phyloP scores from a whole-genome alignment of 192 early-diverging fungal genomes.

The Dissophora ornata region DNA sequence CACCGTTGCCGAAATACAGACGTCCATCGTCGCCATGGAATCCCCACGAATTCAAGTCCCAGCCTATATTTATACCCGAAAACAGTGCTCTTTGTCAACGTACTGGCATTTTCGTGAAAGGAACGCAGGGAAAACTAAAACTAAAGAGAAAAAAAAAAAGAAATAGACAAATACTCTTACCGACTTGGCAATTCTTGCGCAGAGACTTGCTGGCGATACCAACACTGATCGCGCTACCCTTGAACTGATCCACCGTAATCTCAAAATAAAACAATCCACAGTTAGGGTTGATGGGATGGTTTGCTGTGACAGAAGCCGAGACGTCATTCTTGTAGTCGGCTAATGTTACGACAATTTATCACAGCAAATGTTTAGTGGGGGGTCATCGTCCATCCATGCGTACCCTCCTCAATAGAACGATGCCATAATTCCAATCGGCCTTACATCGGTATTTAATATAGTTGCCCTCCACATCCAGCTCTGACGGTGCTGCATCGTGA shows the following conservation, averaged over 20 bases:
- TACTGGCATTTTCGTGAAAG: too few species aligned
- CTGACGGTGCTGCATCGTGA: constrained; percentile 47
- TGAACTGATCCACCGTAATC: constrained; percentile 40
- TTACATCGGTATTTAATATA: constrained; percentile 48
- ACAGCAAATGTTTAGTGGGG: too few species aligned
- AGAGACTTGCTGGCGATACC: constrained; percentile 47
- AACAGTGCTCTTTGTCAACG: too few species aligned
- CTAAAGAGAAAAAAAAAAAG: not conserved
- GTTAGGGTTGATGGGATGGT: constrained; percentile 48
- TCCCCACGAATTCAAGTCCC: constrained; percentile 53
- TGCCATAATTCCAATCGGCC: too few species aligned
- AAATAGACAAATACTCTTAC: constrained; percentile 7
- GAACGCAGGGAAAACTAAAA: too few species aligned
- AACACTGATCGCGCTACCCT: constrained; percentile 48
- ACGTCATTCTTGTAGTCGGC: constrained; percentile 54
- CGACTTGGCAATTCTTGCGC: constrained; percentile 53
- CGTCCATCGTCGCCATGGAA: constrained; percentile 47
- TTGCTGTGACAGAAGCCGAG: constrained; percentile 50
- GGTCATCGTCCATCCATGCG: too few species aligned
- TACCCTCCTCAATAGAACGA: too few species aligned
- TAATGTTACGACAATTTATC: too few species aligned
- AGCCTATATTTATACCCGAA: constrained; percentile 21
- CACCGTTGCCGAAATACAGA: constrained; percentile 48
- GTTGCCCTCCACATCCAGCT: constrained; percentile 50
- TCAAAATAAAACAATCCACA: constrained; percentile 48